Percentiles rank a stretch among this genome's conserved stretches.
Evolutionary conservation across 2,329 filamentous ascomycete genomes (phyloP).

Genomic region (Fusarium staphyleae): DNA sequence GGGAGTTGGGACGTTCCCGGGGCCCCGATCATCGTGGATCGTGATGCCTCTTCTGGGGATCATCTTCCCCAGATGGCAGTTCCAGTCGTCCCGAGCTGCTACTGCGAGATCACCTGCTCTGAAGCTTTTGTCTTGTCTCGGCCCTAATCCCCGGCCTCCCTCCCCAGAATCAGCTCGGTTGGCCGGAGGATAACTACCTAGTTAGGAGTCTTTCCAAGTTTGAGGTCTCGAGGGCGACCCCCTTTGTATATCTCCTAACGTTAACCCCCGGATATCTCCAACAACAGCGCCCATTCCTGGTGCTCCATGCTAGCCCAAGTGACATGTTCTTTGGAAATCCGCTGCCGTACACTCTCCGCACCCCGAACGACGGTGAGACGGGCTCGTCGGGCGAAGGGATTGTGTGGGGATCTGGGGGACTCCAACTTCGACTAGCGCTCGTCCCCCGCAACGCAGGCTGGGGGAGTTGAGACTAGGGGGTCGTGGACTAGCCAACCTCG

Average conservation of each 20-base stretch:
- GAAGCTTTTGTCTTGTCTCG: neutral
- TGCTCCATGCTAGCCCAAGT: constrained; percentile 3
- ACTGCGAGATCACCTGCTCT: constrained; percentile 7
- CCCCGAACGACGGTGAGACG: constrained; percentile 25
- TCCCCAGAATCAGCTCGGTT: no score
- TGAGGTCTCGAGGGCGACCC: neutral
- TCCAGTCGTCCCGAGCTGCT: neutral
- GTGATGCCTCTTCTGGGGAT: neutral
- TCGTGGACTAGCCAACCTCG: constrained; percentile 19
- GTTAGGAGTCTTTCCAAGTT: neutral
- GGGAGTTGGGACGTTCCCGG: constrained; percentile 17
- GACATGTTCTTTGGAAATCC: neutral
- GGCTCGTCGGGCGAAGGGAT: constrained; percentile 38
- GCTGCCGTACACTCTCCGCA: constrained; percentile 18
- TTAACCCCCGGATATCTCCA: constrained; percentile 14
- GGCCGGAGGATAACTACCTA: constrained; percentile 20
- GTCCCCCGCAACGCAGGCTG: constrained; percentile 36
- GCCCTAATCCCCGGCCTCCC: neutral
- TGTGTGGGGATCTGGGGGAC: constrained; percentile 40
- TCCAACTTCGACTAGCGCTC: constrained; percentile 32
- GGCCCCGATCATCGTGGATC: constrained; percentile 10
- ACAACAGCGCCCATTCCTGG: constrained; percentile 10
- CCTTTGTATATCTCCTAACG: neutral
- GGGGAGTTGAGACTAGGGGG: constrained; percentile 18
- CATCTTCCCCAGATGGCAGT: constrained; percentile 20